Base-by-base conservation (phyloP, 2,329 filamentous ascomycete genomes). In the Ceratocystis huliohia region DNA sequence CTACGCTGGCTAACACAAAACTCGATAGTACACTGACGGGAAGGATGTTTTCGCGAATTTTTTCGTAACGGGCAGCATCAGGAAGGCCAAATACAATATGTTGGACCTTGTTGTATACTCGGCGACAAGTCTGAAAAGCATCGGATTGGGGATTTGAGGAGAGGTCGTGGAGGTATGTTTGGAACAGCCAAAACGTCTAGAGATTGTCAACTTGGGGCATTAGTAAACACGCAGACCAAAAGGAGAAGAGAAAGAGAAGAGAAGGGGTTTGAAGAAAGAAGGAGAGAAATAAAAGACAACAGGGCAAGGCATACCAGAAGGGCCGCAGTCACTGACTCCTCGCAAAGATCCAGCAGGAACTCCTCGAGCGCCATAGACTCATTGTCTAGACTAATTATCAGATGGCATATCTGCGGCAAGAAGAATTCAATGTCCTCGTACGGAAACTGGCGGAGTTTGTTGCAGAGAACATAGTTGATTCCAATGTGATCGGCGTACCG, bases 341-440 rank as follows among this genome's bases (percentile, higher is more conserved):
- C 88, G 76, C 90, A 94, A 68, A 94, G 78, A 75, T 94, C 89
- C 73, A 93, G 79, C 72, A 94, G 82, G 74, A 93, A 94, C 78
- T 94, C 89, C 77, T 94, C 90, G 76, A 94, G 76, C 62, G 90
- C 89, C 88, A 94, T 92, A 71, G 89, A 93, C 80, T 94, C 90
- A 77, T 93, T 94, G 79, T 93, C 86, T 75, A 93, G 84, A 76
- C 88, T 92, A 73, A 94, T 88, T 77, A 92, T 86, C 70, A 94
- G 85, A 78, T 94, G 90, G 75, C 89, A 94, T 80, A 94, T 80
- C 79, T 91, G 88, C 69, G 89, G 89, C 63, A 94, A 82, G 80
- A 93, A 94, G 85, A 94, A 94, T 77, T 94, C 90, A 74, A 94
- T 92, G 77, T 94, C 89, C 79, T 91, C 88, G 78, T 93, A 94